Base-by-base conservation (phyloP, 1,284 basidiomycete species). In the Fomitopsis schrenkii region DNA sequence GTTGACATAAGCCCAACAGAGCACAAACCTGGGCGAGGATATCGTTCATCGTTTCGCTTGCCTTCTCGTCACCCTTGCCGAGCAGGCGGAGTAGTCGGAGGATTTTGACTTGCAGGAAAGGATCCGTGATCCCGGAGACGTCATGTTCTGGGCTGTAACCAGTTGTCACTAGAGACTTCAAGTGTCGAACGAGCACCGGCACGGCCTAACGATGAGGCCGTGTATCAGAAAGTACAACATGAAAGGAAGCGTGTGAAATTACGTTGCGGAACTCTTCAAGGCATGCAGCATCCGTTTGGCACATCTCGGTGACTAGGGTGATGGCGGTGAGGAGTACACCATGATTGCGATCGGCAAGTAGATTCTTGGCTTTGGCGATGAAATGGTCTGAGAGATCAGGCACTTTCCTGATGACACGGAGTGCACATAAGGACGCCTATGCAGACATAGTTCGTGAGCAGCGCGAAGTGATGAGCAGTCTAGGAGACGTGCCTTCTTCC, bases 131-230 rank as follows among this genome's bases (percentile, higher is more conserved):
- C 35, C 97, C 97, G 33, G 94, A 94, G n/a, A 99, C 97, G 70
- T 99, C 97, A 72, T 99, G 97, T 74, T 99, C 97, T 26, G 97
- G 97, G 67, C 95, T 97, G 76, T 98, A 98, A 19, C 97, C 97
- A 1, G 97, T 98, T 0, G 97, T 96, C 55, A 95, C 94, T 53
- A 99, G 81, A 3, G 94, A 92, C 75, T 99, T 99, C 67, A 99
- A 84, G 72, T 98, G 95, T 65, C 95, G 91, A 54, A 99, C 96
- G 19, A 99, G 89, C 9, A 97, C 79, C 2, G 95, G 93, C 3
- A 98, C 96, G 55, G 93, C 94, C 91, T 97, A 67, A 7, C 28
- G 63, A 33, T 50, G 28, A 14, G 6, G 14, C 10, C n/a, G 10
- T 3, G 14, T 12, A 22, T 50, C 15, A 33, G 48, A 17, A 3